Evolutionary conservation across 129 eudicot species (phyloP), one percentile per base, ranked within the genome.

Genomic region (Erigeron canadensis): DNA sequence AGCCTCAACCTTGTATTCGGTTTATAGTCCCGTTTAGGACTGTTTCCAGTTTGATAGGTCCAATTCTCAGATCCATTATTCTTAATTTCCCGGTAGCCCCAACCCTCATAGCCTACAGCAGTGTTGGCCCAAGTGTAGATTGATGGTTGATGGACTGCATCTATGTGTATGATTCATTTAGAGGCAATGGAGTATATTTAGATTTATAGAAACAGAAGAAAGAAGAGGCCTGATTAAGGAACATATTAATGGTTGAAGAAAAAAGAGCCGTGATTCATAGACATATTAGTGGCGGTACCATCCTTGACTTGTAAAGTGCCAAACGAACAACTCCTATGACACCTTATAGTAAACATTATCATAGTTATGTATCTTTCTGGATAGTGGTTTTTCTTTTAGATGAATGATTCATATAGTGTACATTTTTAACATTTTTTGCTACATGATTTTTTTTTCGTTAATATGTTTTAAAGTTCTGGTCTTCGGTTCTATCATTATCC

Each of bases 181-280:
- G 1, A 59, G 43, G 65, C 17, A 15, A 23, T 11, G n/a, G n/a
- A 59, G 65, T 22, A 59, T 42, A 59, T 10, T 12, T 11, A 59
- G 44, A 28, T 37, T 62, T 45, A 21, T 34, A 13, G 1, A 9
- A 63, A 39, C 56, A 50, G 19, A 4, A 2, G 56, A 50, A 13
- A 15, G 19, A 50, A 50, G 15, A 50, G 56, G 0, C 56, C 1
- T 50, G 19, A 50, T 50, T 50, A 50, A 28, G 34, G 34, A 3
- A 63, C 23, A 39, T 16, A 38, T 55, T 6, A 55, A 23, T 55
- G 61, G 61, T 55, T 22, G 9, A 63, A 63, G 67, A 63, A 63
- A 61, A 62, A 38, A 63, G 67, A 63, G 67, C 39, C 12, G n/a
- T 63, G 67, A 38, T 63, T 39, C 10, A 63, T 8, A 63, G 6